These are phyloP conservation scores for Arthrobotrys iridis DNA, from an alignment of 2,329 filamentous ascomycete species.

Conservation along the genomic window DNA sequence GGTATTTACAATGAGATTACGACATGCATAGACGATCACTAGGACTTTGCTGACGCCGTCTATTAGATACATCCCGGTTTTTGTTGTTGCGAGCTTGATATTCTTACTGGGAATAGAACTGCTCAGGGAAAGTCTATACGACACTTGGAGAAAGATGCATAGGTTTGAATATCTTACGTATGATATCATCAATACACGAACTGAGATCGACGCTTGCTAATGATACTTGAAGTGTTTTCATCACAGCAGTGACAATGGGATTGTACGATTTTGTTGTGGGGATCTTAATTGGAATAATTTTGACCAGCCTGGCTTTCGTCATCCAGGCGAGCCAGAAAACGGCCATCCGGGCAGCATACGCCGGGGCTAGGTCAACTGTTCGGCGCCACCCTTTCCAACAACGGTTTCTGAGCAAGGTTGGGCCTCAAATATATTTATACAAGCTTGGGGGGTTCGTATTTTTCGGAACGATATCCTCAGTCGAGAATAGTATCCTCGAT, in stretches of 20 bases:
- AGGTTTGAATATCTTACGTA: conserved; percentile 87
- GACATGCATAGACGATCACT: background rate
- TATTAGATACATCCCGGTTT: conserved; percentile 80
- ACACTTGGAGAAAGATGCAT: conserved; percentile 88
- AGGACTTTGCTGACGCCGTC: background rate
- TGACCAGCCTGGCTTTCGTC: conserved; percentile 90
- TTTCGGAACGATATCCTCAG: conserved; percentile 95
- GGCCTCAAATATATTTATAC: conserved; percentile 86
- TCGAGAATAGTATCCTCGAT: conserved; percentile 85
- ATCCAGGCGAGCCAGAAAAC: conserved; percentile 90
- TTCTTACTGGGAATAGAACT: conserved; percentile 95
- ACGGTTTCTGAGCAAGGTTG: conserved; percentile 84
- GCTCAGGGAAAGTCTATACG: conserved; percentile 84
- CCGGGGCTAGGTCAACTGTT: conserved; percentile 90
- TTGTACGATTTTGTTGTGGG: conserved; percentile 95
- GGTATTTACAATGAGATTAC: conserved; percentile 60
- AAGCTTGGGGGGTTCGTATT: conserved; percentile 97
- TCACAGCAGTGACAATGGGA: conserved; percentile 46
- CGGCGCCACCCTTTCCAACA: conserved; percentile 89
- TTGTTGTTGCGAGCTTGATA: conserved; percentile 95
- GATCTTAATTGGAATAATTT: conserved; percentile 87
- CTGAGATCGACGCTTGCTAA: background rate
- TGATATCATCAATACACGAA: conserved; percentile 58
- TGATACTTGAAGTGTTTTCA: conserved; percentile 18
- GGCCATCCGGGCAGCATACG: conserved; percentile 88